phyloP scores from a whole-genome alignment of 768 basidiomycete species.

The Leccinum truebloodii region DNA sequence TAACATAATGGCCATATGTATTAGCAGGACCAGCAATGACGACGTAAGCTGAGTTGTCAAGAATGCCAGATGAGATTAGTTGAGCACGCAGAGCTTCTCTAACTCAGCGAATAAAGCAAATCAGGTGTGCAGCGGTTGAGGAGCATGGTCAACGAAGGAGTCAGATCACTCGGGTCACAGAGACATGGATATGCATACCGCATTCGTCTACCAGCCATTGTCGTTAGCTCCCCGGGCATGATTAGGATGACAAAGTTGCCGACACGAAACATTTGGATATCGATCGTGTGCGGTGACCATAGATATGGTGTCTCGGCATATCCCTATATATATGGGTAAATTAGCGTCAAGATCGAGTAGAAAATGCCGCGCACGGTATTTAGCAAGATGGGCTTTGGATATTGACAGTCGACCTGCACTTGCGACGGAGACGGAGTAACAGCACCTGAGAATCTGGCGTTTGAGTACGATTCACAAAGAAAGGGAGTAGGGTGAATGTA shows the following conservation, averaged over 20 bases:
- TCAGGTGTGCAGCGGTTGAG: background rate
- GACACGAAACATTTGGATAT: constrained; percentile 75
- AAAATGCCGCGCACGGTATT: constrained; percentile 45
- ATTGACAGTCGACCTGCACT: constrained; percentile 70
- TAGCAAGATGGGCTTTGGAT: constrained; percentile 76
- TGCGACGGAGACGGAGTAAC: constrained; percentile 65
- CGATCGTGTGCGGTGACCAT: constrained; percentile 74
- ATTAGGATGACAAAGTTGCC: constrained; percentile 77
- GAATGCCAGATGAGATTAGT: constrained; percentile 61
- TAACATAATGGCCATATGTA: constrained; percentile 73
- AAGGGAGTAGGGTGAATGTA: background rate
- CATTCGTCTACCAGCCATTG: constrained; percentile 78
- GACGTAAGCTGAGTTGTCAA: constrained; percentile 70
- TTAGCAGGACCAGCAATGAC: constrained; percentile 83
- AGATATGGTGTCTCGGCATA: constrained; percentile 66
- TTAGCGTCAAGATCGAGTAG: background rate
- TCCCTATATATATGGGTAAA: constrained; percentile 46
- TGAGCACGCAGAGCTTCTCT: constrained; percentile 68
- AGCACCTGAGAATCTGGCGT: constrained; percentile 16
- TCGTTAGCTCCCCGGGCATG: constrained; percentile 78
- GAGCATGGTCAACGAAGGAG: background rate
- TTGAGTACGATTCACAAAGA: background rate
- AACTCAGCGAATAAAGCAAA: background rate
- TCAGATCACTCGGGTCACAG: constrained; percentile 3
- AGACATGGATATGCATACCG: constrained; percentile 45